Evolutionary conservation across 495 filamentous ascomycete species (phyloP).

Genomic region (Podospora bellae-mahoneyi): DNA sequence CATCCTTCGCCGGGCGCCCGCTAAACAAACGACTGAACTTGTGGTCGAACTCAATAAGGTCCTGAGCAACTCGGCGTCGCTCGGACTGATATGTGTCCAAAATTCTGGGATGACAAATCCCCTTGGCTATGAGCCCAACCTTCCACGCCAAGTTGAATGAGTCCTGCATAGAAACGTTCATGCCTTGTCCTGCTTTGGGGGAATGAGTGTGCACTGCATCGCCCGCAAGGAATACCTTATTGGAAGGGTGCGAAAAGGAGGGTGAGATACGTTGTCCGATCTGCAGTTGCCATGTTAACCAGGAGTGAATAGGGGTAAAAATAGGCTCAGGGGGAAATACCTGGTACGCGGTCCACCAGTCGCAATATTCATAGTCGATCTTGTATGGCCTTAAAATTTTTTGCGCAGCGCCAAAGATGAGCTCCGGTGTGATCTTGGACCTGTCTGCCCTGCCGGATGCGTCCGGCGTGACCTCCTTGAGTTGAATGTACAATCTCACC

Average conservation of each 20-base stretch:
- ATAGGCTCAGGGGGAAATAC: conserved; percentile 36
- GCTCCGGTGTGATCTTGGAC: conserved; percentile 57
- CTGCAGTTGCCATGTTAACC: conserved; percentile 39
- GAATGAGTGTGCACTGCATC: conserved; percentile 64
- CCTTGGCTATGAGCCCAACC: conserved; percentile 59
- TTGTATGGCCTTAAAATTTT: conserved; percentile 61
- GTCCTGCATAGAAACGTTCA: conserved; percentile 70
- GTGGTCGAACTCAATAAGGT: conserved; percentile 72
- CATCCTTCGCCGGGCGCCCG: conserved; percentile 42
- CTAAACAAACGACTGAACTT: conserved; percentile 52
- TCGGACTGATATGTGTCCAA: conserved; percentile 70
- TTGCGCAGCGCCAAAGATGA: conserved; percentile 58
- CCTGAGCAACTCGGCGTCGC: conserved; percentile 63
- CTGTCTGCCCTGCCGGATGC: conserved; percentile 47
- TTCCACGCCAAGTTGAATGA: conserved; percentile 77
- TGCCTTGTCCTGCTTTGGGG: conserved; percentile 72
- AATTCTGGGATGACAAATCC: conserved; percentile 52
- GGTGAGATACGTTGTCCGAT: conserved; percentile 73
- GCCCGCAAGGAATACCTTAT: conserved; percentile 64
- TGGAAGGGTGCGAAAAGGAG: conserved; percentile 49
- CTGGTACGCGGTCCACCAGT: conserved; percentile 44
- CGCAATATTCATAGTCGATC: conserved; percentile 57
- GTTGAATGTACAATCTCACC: conserved; percentile 66
- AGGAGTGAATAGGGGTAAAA: conserved; percentile 1
- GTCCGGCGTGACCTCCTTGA: conserved; percentile 49